Evolutionary conservation across 495 filamentous ascomycete genomes (phyloP), one percentile per base, ranked within the genome.

Genomic region (Darksidea phi): DNA sequence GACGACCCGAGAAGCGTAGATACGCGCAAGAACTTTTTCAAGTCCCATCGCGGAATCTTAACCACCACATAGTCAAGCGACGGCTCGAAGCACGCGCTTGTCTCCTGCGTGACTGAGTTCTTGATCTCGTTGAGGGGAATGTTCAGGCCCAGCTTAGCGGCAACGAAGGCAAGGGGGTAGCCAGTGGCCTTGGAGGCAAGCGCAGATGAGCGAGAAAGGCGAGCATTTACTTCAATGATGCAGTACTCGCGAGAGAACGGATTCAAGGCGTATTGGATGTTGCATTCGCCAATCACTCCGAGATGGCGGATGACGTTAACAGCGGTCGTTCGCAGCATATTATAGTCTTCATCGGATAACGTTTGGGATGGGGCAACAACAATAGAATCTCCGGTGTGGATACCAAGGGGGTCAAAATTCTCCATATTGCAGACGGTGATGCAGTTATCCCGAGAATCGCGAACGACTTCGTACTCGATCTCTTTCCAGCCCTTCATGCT

Each of bases 401-500:
- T 93, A 71, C 93, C 93, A 34, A 97, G 81, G 37, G 93, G 93
- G 71, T 97, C 93, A 71, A 97, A 97, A 77, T 97, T 97, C 79
- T 97, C 93, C 93, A 97, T 97, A 79, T 97, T 97, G 80, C 93
- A 97, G 46, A 97, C 93, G 17, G 93, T 97, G 67, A 97, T 97
- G 75, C 94, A 97, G 78, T 97, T 97, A 80, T 97, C 94, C 67
- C 85, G 82, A 46, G 87, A 88, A 74, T 97, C 93, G 57, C 93
- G 86, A 37, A 97, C 93, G 34, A 97, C 93, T 74, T 97, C 93
- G 71, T 97, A 97, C 73, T 97, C 93, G 54, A 96, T 88, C 75
- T 97, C 93, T 77, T 97, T 97, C 94, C 94, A 98, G 47, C 94
- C 94, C 75, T 98, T 98, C 94, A 98, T 98, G 76, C 90, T 95